Conservation (phyloP, 2,329 filamentous ascomycete species). For the Aspergillus tanneri region DNA sequence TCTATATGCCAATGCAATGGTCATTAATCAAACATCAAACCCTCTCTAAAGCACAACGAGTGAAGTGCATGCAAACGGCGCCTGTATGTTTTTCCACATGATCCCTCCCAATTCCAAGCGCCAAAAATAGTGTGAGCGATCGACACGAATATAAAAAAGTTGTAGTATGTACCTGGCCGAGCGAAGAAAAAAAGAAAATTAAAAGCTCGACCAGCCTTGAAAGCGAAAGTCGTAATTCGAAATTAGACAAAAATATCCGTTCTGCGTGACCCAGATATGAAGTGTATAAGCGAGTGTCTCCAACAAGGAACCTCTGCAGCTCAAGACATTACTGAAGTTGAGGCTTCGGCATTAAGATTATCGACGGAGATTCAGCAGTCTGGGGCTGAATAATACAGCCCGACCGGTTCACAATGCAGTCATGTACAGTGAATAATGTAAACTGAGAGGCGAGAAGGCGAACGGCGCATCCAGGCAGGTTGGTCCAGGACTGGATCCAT, state of each 20-base stretch:
- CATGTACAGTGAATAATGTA: constrained; percentile 38
- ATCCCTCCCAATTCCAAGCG: constrained; percentile 34
- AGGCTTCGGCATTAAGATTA: constrained; percentile 43
- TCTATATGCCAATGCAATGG: constrained; percentile 39
- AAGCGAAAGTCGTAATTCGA: constrained; percentile 37
- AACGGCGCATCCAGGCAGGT: constrained; percentile 17
- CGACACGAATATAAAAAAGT: constrained; percentile 37
- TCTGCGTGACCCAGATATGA: constrained; percentile 18
- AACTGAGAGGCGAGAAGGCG: constrained; percentile 13
- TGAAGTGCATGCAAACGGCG: constrained; percentile 37
- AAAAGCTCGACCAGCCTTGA: constrained; percentile 32
- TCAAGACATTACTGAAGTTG: background rate
- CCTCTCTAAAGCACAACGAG: constrained; percentile 40
- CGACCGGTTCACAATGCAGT: constrained; percentile 27
- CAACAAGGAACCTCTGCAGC: constrained; percentile 23
- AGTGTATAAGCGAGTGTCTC: constrained; percentile 43
- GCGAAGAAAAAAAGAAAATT: constrained; percentile 28
- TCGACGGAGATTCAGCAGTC: constrained; percentile 30
- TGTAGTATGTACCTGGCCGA: constrained; percentile 32
- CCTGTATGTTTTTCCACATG: constrained; percentile 28
- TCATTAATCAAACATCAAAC: constrained; percentile 29
- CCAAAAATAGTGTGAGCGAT: constrained; percentile 39
- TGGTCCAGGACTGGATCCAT: constrained; percentile 22
- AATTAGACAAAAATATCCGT: constrained; percentile 27
- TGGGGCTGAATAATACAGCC: constrained; percentile 15